phyloP scores from a whole-genome alignment of 306 rosid genomes.

The Hippophae gyantsensis region DNA sequence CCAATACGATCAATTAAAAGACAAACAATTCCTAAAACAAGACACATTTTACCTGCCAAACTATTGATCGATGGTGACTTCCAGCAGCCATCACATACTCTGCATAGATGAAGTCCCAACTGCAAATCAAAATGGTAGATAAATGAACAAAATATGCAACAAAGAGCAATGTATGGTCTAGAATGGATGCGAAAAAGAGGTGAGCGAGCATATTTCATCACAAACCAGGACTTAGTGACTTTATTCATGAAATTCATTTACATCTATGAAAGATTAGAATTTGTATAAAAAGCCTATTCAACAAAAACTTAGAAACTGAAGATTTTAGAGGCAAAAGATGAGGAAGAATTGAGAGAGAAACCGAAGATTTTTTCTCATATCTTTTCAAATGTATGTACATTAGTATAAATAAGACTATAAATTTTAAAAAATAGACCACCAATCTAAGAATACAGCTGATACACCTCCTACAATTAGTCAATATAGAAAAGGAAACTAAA shows the following conservation, averaged over 20 bases:
- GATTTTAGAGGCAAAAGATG: too few species aligned
- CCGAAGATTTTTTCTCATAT: too few species aligned
- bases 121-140: slow-evolving; percentile 26
- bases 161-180: background rate
- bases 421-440: too few species aligned
- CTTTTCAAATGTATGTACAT: too few species aligned
- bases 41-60: slow-evolving; percentile 70
- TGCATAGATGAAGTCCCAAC: slow-evolving; percentile 99
- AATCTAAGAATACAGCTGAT: too few species aligned
- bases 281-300: too few species aligned
- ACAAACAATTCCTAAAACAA: slow-evolving; percentile 3
- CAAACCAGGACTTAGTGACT: slow-evolving; percentile 6
- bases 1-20: background rate
- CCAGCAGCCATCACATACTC: slow-evolving; percentile 98
- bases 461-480: too few species aligned
- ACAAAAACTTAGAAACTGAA: too few species aligned
- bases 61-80: slow-evolving; percentile 75
- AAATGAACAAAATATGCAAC: slow-evolving; percentile 6
- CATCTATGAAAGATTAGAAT: background rate
- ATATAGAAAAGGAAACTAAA: too few species aligned
- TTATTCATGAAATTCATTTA: slow-evolving; percentile 7
- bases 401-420: too few species aligned
- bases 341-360: too few species aligned
- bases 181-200: background rate
- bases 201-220: background rate